Percentiles rank a stretch among this genome's conserved stretches.
These are phyloP conservation scores for Leptoxyphium fumago DNA, from an alignment of 2,329 filamentous ascomycete genomes.

Conservation along the genomic window DNA sequence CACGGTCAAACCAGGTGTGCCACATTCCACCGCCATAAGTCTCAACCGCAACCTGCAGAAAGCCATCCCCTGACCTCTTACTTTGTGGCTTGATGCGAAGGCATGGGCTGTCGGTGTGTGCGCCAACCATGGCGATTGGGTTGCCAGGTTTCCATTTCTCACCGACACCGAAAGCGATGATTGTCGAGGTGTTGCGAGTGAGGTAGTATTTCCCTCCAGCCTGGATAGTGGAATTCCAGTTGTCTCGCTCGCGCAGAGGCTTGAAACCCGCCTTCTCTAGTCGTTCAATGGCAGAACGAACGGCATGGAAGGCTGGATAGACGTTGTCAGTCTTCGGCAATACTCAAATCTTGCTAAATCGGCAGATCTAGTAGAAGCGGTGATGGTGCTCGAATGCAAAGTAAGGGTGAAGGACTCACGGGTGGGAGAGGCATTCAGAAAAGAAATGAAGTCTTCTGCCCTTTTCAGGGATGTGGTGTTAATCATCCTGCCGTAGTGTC, in stretches of 20 bases:
- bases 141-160: slow-evolving; percentile 84
- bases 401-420: slow-evolving; percentile 41
- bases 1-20: slow-evolving; percentile 97
- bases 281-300: slow-evolving; percentile 59
- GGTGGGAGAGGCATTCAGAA: slow-evolving; percentile 87
- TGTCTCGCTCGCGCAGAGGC: slow-evolving; percentile 73
- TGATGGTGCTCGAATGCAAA: neutral
- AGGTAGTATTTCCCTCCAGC: slow-evolving; percentile 94
- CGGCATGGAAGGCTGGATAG: slow-evolving; percentile 74
- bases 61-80: slow-evolving; percentile 74
- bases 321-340: slow-evolving; percentile 1
- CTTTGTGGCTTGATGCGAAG: slow-evolving; percentile 88
- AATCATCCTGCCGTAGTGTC: slow-evolving; percentile 13
- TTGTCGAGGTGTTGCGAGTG: slow-evolving; percentile 82
- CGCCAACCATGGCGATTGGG: slow-evolving; percentile 80
- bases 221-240: slow-evolving; percentile 64
- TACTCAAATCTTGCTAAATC: too few species aligned
- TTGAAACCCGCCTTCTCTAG: slow-evolving; percentile 75
- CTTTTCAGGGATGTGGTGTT: slow-evolving; percentile 27
- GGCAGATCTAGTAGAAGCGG: neutral
- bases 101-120: slow-evolving; percentile 89
- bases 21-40: slow-evolving; percentile 93
- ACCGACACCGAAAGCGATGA: slow-evolving; percentile 85
- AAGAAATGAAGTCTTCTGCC: slow-evolving; percentile 76
- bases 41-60: slow-evolving; percentile 88